Evolutionary conservation across 495 filamentous ascomycete genomes (phyloP).

Genomic region (Tuber melanosporum): DNA sequence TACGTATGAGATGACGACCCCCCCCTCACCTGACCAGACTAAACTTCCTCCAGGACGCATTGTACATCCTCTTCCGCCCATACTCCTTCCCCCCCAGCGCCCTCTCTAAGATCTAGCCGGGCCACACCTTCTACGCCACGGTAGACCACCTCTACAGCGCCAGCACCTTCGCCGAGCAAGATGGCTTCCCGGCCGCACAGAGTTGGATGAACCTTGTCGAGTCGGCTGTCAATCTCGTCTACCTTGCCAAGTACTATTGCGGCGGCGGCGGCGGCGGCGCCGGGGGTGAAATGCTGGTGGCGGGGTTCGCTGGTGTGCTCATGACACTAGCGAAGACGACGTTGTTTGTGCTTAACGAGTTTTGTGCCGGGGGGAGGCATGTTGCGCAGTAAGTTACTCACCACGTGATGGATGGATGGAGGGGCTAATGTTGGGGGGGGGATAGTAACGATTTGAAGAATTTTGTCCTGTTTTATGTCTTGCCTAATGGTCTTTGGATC

Average conservation of each 20-base stretch:
- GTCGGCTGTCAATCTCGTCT: conserved; percentile 61
- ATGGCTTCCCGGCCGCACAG: conserved; percentile 79
- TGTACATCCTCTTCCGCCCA: conserved; percentile 75
- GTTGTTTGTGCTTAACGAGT: conserved; percentile 64
- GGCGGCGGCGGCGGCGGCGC: conserved; percentile 49
- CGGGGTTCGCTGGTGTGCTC: conserved; percentile 61
- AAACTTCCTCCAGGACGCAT: conserved; percentile 60
- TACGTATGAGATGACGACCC: conserved; percentile 13
- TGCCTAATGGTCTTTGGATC: conserved; percentile 25
- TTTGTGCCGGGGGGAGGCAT: conserved; percentile 18
- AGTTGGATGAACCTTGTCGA: conserved; percentile 67
- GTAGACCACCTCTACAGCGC: conserved; percentile 82
- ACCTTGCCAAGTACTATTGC: conserved; percentile 56
- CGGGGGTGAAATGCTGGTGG: conserved; percentile 51
- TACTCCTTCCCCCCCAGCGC: conserved; percentile 73
- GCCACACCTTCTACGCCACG: conserved; percentile 73
- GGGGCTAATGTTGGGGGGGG: background rate
- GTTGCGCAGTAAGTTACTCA: conserved; percentile 21
- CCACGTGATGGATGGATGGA: background rate
- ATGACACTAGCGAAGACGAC: conserved; percentile 86
- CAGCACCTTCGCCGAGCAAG: conserved; percentile 62
- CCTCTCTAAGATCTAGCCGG: conserved; percentile 69
- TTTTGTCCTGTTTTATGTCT: conserved; percentile 14
- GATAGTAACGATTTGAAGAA: conserved; percentile 25
- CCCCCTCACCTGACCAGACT: background rate